These are phyloP conservation scores for Rosa lucieae DNA, from an alignment of 306 rosid species.

Conservation along the genomic window DNA sequence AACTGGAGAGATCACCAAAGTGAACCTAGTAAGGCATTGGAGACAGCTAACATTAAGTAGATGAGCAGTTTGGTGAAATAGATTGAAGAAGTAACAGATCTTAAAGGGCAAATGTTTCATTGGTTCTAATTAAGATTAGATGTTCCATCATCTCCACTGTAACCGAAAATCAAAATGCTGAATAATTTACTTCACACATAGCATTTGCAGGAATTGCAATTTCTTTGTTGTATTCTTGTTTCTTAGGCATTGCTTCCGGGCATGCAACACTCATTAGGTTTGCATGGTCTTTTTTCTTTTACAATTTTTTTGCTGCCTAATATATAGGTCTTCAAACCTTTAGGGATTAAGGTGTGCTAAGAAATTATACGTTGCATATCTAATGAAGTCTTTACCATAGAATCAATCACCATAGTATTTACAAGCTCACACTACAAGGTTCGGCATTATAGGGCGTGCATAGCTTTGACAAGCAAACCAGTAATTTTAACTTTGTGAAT, in stretches of 20 bases:
- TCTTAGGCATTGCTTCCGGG: too few relatives aligned
- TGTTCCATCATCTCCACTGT: not conserved
- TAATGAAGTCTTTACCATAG: not conserved
- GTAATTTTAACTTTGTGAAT: too few relatives aligned
- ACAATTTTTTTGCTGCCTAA: too few relatives aligned
- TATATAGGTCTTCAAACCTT: too few relatives aligned
- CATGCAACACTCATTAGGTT: too few relatives aligned
- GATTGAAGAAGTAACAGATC: not conserved
- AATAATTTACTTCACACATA: not conserved
- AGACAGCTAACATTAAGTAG: not conserved
- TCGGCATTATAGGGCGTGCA: not conserved
- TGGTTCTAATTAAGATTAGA: not conserved
- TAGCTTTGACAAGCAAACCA: too few relatives aligned
- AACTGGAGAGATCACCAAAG: not conserved
- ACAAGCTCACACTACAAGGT: not conserved
- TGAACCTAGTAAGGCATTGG: not conserved
- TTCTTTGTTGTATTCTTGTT: not conserved
- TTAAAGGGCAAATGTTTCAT: not conserved
- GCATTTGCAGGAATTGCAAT: not conserved
- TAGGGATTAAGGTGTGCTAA: not conserved
- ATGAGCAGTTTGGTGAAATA: not conserved
- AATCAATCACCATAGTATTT: not conserved
- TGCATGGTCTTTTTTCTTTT: too few relatives aligned
- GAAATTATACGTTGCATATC: not conserved
- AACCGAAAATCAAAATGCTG: not conserved